Conservation (phyloP, 225 moss, liverwort and hornwort species). For the Marchantia paleacea region DNA sequence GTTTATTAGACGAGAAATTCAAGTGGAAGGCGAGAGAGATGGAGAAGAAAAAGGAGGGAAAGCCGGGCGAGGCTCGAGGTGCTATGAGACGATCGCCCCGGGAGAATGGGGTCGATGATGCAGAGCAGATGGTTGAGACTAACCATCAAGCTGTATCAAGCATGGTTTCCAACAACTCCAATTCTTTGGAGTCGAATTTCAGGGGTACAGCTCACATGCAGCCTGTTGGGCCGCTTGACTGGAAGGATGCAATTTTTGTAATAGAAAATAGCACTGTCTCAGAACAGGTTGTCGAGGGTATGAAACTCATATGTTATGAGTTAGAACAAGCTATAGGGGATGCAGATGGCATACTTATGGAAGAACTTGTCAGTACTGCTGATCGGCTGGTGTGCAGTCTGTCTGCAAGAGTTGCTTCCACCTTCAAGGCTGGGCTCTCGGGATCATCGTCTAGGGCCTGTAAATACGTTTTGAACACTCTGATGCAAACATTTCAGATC, state of each 20-base stretch:
- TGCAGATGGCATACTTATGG: constrained; percentile 74
- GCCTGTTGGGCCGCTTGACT: constrained; percentile 63
- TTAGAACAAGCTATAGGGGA: constrained; percentile 84
- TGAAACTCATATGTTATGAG: constrained; percentile 95
- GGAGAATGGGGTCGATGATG: constrained; percentile 60
- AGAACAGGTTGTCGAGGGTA: constrained; percentile 93
- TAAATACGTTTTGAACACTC: constrained; percentile 97
- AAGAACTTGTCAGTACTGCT: constrained; percentile 77
- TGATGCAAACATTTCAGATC: constrained; percentile 90
- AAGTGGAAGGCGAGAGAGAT: constrained; percentile 98
- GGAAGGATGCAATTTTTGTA: constrained; percentile 90
- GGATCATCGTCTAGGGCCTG: constrained; percentile 96
- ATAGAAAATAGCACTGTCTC: constrained; percentile 81
- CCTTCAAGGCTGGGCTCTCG: constrained; percentile 88
- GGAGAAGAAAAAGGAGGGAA: constrained; percentile 86
- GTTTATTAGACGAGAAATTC: constrained; percentile 89
- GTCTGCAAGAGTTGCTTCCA: constrained; percentile 80
- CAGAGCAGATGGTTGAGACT: constrained; percentile 54
- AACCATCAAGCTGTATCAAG: constrained; percentile 20
- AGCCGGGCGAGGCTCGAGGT: constrained; percentile 66
- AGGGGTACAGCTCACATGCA: constrained; percentile 31
- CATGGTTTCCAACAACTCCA: constrained; percentile 17
- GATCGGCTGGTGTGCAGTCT: constrained; percentile 88
- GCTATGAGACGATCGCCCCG: constrained; percentile 55
- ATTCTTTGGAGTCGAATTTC: constrained; percentile 17